A percentile compares a stretch with the other conserved stretches of the same genome.
phyloP scores from a whole-genome alignment of 306 rosid genomes.

The Comarum palustre region DNA sequence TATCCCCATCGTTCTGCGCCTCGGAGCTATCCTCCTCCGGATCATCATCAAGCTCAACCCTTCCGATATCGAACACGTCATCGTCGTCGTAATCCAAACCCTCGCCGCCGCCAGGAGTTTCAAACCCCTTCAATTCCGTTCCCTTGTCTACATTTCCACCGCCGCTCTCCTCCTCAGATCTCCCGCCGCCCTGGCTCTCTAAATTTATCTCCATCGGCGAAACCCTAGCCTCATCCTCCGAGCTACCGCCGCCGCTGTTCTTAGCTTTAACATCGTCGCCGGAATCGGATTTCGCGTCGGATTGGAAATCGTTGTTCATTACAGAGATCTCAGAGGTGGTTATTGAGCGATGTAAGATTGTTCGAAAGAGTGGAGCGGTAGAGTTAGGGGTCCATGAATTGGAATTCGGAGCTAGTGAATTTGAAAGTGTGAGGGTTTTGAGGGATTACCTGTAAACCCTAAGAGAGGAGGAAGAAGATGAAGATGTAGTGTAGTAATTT shows the following conservation, averaged over 20 bases:
- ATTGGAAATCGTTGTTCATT: constrained; percentile 52
- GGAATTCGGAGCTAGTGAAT: not conserved
- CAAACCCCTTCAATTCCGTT: not conserved
- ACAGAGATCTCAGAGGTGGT: constrained; percentile 31
- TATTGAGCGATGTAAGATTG: not conserved
- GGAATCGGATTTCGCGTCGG: constrained; percentile 31
- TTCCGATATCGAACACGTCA: constrained; percentile 16
- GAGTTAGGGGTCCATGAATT: constrained; percentile 22
- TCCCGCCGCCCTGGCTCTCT: constrained; percentile 33
- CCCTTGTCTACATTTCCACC: constrained; percentile 28
- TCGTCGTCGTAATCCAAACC: constrained; percentile 16
- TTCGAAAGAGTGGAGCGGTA: not conserved
- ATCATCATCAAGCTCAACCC: constrained; percentile 16
- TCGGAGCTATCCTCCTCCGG: not conserved
- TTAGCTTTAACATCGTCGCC: constrained; percentile 25
- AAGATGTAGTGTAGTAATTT: not conserved
- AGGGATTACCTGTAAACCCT: constrained; percentile 24
- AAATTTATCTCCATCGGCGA: constrained; percentile 38
- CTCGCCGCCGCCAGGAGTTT: constrained; percentile 11
- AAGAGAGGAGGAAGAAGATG: constrained; percentile 19
- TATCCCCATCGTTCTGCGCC: not conserved
- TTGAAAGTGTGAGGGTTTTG: constrained; percentile 6
- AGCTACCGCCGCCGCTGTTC: constrained; percentile 23
- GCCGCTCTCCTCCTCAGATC: constrained; percentile 41
- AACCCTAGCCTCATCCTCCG: constrained; percentile 41